Conservation (phyloP, 495 filamentous ascomycete genomes). For the Podospora australis region DNA sequence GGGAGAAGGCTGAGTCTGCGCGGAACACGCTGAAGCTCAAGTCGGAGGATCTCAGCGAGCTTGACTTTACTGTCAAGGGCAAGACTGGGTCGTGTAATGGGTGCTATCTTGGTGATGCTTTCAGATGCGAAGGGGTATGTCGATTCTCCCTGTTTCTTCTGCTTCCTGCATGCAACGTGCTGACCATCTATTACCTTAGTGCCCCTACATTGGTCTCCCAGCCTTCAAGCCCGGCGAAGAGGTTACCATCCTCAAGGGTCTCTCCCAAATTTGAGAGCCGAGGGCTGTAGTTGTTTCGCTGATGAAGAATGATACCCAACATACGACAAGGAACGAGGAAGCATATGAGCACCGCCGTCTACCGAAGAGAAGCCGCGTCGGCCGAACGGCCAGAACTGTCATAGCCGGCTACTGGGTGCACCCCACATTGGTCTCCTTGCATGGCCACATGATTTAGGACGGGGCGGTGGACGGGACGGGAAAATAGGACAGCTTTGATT, state of each 20-base stretch:
- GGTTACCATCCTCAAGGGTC: constrained; percentile 76
- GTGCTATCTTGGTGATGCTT: constrained; percentile 88
- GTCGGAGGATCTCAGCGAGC: constrained; percentile 70
- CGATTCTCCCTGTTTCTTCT: constrained; percentile 15
- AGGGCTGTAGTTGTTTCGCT: too few relatives aligned
- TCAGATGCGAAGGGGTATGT: constrained; percentile 49
- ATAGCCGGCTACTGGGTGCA: too few relatives aligned
- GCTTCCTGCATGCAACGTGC: background rate
- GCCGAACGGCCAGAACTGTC: background rate
- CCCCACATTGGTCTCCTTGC: too few relatives aligned
- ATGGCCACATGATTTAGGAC: too few relatives aligned
- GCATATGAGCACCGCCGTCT: too few relatives aligned
- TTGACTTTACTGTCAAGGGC: constrained; percentile 93
- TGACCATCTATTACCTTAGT: constrained; percentile 48
- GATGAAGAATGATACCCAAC: constrained; percentile 1
- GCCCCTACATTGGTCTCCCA: constrained; percentile 88
- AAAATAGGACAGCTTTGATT: too few relatives aligned
- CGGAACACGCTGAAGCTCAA: constrained; percentile 63
- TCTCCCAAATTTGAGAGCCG: constrained; percentile 66
- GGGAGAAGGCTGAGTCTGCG: constrained; percentile 47
- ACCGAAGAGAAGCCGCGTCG: too few relatives aligned
- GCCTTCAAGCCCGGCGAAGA: constrained; percentile 97
- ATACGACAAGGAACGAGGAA: background rate
- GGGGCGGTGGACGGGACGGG: too few relatives aligned
- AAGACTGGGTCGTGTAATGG: constrained; percentile 92